Percentiles rank a stretch among this genome's conserved stretches.
Conservation (phyloP, 2,329 filamentous ascomycete genomes). For the Podosphaera fusca region DNA sequence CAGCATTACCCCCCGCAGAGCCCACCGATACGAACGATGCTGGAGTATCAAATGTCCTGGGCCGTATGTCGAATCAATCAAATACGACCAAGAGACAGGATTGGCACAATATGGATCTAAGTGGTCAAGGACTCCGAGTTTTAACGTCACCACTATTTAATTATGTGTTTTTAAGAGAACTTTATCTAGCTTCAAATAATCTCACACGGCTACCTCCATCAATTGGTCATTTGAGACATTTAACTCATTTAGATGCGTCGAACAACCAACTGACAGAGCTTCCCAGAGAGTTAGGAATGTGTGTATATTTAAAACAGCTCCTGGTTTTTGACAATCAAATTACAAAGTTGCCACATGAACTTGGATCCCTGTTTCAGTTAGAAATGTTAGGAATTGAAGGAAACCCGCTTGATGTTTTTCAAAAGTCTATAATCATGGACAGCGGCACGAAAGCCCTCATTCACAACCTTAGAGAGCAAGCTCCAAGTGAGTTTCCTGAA, state of each 20-base stretch:
- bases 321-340: slow-evolving; percentile 82
- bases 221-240: slow-evolving; percentile 60
- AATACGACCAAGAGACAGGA: slow-evolving; percentile 48
- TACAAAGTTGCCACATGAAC: slow-evolving; percentile 55
- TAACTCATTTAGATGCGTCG: slow-evolving; percentile 70
- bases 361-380: slow-evolving; percentile 72
- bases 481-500: slow-evolving; percentile 43
- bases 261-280: slow-evolving; percentile 65
- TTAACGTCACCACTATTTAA: slow-evolving; percentile 59
- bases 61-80: slow-evolving; percentile 38
- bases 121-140: slow-evolving; percentile 79
- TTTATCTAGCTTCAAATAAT: slow-evolving; percentile 88
- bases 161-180: slow-evolving; percentile 73
- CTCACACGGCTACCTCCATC: slow-evolving; percentile 54
- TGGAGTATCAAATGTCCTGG: slow-evolving; percentile 30
- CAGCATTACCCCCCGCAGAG: slow-evolving; percentile 21
- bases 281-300: slow-evolving; percentile 87
- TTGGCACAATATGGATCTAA: slow-evolving; percentile 86
- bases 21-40: slow-evolving; percentile 22
- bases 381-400: slow-evolving; percentile 83
- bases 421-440: slow-evolving; percentile 67
- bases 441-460: slow-evolving; percentile 73
- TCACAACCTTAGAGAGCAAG: slow-evolving; percentile 58
- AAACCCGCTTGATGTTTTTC: slow-evolving; percentile 54
- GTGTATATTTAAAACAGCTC: slow-evolving; percentile 70